Percentiles rank a stretch among this genome's conserved stretches.
Conservation (phyloP, 2,329 filamentous ascomycete genomes). For the Alternaria postmessia region DNA sequence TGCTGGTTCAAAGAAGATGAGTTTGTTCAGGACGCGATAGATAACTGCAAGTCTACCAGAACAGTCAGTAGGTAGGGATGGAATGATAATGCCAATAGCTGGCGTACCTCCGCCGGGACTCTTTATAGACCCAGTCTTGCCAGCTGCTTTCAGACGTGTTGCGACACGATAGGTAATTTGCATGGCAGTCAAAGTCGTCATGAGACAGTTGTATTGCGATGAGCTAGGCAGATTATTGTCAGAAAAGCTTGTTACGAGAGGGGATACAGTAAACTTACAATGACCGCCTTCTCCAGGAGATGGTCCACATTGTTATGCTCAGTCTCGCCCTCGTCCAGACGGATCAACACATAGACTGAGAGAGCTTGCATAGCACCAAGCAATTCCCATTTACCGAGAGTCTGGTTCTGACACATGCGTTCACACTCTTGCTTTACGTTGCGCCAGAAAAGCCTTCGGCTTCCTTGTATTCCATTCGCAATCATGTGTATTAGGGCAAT, state of each 20-base stretch:
- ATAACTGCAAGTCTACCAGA: slow-evolving; percentile 50
- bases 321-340: slow-evolving; percentile 56
- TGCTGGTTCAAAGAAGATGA: slow-evolving; percentile 55
- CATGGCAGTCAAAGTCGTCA: background rate
- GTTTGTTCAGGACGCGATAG: slow-evolving; percentile 54
- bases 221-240: background rate
- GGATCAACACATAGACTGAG: slow-evolving; percentile 54
- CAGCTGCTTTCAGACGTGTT: background rate
- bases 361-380: slow-evolving; percentile 57
- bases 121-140: slow-evolving; percentile 54
- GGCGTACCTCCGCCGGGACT: slow-evolving; percentile 51
- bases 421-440: slow-evolving; percentile 57
- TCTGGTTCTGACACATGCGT: slow-evolving; percentile 4
- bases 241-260: background rate
- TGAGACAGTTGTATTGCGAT: slow-evolving; percentile 4
- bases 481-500: slow-evolving; percentile 55
- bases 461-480: slow-evolving; percentile 40
- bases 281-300: slow-evolving; percentile 3
- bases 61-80: background rate
- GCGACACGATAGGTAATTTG: background rate
- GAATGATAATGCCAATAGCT: slow-evolving; percentile 3
- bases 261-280: background rate
- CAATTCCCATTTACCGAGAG: slow-evolving; percentile 48
- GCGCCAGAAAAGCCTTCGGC: slow-evolving; percentile 56
- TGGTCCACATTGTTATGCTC: slow-evolving; percentile 55